phyloP scores from a whole-genome alignment of 371 early-diverging fungal species.

The Saksenaea oblongispora region DNA sequence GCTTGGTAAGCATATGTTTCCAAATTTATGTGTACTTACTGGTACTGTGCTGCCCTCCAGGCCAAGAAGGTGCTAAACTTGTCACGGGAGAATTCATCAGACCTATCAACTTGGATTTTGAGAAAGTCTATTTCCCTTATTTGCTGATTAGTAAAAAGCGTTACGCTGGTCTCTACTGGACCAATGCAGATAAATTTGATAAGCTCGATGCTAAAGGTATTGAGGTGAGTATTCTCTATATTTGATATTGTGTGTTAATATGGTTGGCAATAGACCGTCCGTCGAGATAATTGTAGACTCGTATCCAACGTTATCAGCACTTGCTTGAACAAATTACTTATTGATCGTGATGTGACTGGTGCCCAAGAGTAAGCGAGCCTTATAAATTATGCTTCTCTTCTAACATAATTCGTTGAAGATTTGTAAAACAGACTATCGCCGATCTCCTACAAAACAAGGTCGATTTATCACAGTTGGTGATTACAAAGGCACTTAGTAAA shows the following conservation, averaged over 20 bases:
- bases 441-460: constrained; percentile 97
- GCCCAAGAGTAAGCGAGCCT: constrained; percentile 76
- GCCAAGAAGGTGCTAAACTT: constrained; percentile 80
- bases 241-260: constrained; percentile 7
- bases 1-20: constrained; percentile 54
- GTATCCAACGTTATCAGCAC: constrained; percentile 95
- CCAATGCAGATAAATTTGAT: constrained; percentile 87
- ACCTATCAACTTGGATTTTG: constrained; percentile 99
- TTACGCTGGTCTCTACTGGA: constrained; percentile 99
- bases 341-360: constrained; percentile 90
- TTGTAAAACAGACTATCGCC: constrained; percentile 89
- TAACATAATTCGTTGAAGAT: constrained; percentile 45
- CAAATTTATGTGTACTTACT: neutral
- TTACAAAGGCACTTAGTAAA: constrained; percentile 97
- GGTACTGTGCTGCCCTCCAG: constrained; percentile 22
- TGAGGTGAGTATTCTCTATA: constrained; percentile 66
- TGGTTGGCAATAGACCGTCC: constrained; percentile 80
- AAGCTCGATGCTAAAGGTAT: constrained; percentile 99
- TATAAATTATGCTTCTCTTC: neutral
- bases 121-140: constrained; percentile 99
- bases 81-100: constrained; percentile 90
- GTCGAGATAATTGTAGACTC: constrained; percentile 98
- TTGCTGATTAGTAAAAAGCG: constrained; percentile 99
- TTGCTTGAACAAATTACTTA: constrained; percentile 90
- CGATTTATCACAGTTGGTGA: constrained; percentile 97